These are phyloP conservation scores for maize (Zea mays) DNA, from an alignment of 176 grass and related monocot genomes.

Conservation along the genomic window DNA sequence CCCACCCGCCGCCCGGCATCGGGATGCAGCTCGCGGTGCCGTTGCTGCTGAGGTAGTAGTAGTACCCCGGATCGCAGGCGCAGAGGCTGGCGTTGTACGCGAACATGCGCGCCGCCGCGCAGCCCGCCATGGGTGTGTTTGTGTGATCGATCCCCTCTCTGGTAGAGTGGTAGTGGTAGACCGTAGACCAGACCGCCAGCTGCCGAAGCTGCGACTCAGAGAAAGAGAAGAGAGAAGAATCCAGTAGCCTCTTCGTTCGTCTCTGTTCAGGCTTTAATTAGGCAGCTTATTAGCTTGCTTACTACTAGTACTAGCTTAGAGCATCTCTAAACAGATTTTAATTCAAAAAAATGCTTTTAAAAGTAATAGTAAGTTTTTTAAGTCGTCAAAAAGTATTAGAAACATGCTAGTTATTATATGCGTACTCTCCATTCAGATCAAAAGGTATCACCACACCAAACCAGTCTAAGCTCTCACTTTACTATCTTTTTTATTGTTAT, in stretches of 20 bases:
- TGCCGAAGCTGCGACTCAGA: not conserved
- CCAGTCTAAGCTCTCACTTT: not conserved
- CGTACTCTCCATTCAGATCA: not conserved
- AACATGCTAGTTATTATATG: not conserved
- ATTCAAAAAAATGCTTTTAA: no score
- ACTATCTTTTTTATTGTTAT: not conserved
- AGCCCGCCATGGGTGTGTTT: slow-evolving; percentile 35
- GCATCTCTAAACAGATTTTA: no score
- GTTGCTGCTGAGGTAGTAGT: slow-evolving; percentile 31
- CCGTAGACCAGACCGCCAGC: not conserved
- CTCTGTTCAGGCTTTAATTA: not conserved
- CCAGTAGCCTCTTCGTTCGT: not conserved
- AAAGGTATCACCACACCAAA: not conserved
- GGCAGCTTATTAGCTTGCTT: not conserved
- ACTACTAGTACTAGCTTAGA: no score
- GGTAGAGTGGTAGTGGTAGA: not conserved
- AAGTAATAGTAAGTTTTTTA: no score
- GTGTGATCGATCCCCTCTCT: not conserved
- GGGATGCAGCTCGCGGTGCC: slow-evolving; percentile 34
- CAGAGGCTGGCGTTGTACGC: slow-evolving; percentile 69
- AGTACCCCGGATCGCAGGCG: slow-evolving; percentile 78
- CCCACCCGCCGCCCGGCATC: slow-evolving; percentile 17
- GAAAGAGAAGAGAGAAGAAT: not conserved
- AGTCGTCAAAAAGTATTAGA: no score
- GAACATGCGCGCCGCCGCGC: slow-evolving; percentile 63